Evolutionary conservation across 2,329 filamentous ascomycete species (phyloP).

Genomic region (Cladobotryum mycophilum): DNA sequence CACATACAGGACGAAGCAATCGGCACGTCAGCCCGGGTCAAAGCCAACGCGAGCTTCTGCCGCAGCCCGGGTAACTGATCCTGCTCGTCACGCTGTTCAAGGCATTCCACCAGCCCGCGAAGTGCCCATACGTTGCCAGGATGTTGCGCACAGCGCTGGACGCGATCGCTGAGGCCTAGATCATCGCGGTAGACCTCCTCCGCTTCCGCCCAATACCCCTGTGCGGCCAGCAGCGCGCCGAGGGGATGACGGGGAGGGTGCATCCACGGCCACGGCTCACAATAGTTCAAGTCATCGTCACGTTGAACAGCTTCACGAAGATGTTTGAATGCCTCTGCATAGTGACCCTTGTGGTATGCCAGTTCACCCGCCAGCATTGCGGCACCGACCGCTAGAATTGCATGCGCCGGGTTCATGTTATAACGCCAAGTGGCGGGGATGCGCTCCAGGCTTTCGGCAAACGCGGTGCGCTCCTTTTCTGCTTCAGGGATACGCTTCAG

Average conservation of each 20-base stretch:
- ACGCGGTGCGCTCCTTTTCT: background rate
- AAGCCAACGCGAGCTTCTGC: conserved; percentile 45
- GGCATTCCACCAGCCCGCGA: conserved; percentile 64
- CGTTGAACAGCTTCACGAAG: conserved; percentile 48
- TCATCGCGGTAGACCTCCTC: conserved; percentile 52
- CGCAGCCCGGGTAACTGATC: conserved; percentile 29
- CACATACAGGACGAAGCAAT: conserved; percentile 30
- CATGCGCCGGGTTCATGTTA: background rate
- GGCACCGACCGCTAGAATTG: conserved; percentile 53
- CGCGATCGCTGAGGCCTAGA: conserved; percentile 47
- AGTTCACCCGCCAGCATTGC: conserved; percentile 68
- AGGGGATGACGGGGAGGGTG: conserved; percentile 63
- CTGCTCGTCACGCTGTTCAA: conserved; percentile 30
- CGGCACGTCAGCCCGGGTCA: conserved; percentile 47
- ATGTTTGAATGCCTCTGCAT: conserved; percentile 50
- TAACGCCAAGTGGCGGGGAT: background rate
- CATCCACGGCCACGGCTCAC: conserved; percentile 73
- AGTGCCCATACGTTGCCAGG: conserved; percentile 69
- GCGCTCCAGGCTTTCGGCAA: background rate
- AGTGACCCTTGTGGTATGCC: conserved; percentile 57
- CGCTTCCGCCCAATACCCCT: conserved; percentile 49
- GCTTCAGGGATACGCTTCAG: conserved; percentile 61
- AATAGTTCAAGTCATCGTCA: conserved; percentile 58
- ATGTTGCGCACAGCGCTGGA: conserved; percentile 58
- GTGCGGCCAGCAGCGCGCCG: conserved; percentile 60